Conservation (phyloP, 2,329 filamentous ascomycete species). For the Colletotrichum viniferum region DNA sequence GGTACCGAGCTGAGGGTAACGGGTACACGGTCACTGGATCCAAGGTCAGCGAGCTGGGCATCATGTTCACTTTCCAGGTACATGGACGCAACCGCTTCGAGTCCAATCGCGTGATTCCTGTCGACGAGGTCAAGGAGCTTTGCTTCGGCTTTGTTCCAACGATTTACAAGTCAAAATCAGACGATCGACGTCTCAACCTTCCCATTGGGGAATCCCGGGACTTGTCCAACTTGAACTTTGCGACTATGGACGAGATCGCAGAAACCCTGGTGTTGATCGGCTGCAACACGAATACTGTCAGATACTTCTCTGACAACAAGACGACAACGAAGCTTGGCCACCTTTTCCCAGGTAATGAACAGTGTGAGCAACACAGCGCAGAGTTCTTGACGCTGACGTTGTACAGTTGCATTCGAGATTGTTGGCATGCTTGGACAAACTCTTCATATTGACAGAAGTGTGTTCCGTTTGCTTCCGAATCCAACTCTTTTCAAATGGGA, state of each 20-base stretch:
- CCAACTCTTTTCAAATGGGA: conserved; percentile 61
- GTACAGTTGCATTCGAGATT: conserved; percentile 59
- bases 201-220: conserved; percentile 46
- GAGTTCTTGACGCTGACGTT: no score
- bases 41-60: conserved; percentile 52
- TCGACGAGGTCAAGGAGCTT: conserved; percentile 57
- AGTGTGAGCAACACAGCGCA: no score
- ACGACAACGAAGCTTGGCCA: no score
- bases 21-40: conserved; percentile 55
- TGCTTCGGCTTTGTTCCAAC: conserved; percentile 62
- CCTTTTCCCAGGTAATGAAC: no score
- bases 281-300: conserved; percentile 54
- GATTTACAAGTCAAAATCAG: conserved; percentile 48
- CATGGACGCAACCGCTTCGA: conserved; percentile 53
- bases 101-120: conserved; percentile 56
- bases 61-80: conserved; percentile 59
- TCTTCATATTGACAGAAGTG: conserved; percentile 52
- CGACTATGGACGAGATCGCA: conserved; percentile 52
- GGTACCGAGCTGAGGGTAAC: conserved; percentile 60
- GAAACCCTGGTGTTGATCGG: conserved; percentile 58
- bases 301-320: no score
- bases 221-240: conserved; percentile 50
- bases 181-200: conserved; percentile 42
- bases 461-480: conserved; percentile 61
- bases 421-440: conserved; percentile 60